A percentile compares a stretch with the other conserved stretches of the same genome.
Conservation (phyloP, 441 rosid genomes). For the Populus hybrid region DNA sequence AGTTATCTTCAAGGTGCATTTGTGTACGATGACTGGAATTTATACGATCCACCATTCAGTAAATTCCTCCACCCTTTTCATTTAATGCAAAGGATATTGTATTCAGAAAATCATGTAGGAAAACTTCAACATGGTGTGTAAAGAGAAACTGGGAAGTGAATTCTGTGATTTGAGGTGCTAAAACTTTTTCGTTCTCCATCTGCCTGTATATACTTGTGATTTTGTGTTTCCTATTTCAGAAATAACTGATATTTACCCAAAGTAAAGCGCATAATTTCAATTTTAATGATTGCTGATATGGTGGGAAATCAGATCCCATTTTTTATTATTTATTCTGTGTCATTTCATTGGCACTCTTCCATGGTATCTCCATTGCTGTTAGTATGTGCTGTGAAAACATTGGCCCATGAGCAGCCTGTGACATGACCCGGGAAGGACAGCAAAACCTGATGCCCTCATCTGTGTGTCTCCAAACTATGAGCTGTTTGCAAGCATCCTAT, state of each 20-base stretch:
- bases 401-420: background rate
- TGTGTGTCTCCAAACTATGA: background rate
- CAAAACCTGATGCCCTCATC: background rate
- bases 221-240: constrained; percentile 10
- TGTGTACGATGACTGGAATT: background rate
- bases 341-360: background rate
- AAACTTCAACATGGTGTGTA: constrained; percentile 19
- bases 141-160: constrained; percentile 26
- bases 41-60: constrained; percentile 19
- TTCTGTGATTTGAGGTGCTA: constrained; percentile 24
- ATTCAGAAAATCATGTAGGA: constrained; percentile 23
- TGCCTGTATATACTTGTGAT: constrained; percentile 33
- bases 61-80: constrained; percentile 20
- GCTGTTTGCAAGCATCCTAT: background rate
- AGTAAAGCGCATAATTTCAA: background rate
- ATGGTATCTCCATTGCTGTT: background rate
- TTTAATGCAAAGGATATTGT: constrained; percentile 20
- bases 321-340: too few relatives aligned
- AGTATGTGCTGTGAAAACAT: background rate
- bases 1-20: constrained; percentile 12
- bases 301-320: background rate
- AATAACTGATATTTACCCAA: constrained; percentile 3
- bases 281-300: background rate
- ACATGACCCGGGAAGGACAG: background rate
- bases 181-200: constrained; percentile 14